phyloP scores from a whole-genome alignment of 164 flowering plant species.

The Brasenia schreberi region DNA sequence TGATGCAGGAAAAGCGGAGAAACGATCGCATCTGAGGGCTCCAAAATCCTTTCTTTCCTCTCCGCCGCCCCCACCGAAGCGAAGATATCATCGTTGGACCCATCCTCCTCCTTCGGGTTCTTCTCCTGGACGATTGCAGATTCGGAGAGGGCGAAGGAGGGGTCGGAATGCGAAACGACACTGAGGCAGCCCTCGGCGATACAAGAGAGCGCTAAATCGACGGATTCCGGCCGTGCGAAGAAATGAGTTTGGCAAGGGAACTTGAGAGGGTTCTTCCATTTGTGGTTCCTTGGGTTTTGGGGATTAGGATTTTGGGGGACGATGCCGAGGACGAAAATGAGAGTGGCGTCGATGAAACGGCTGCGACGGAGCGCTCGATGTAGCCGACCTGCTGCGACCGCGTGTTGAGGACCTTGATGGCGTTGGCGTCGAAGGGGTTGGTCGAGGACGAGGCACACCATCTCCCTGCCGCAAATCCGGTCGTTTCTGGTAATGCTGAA shows the following conservation, averaged over 20 bases:
- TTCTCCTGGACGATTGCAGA: conserved; percentile 42
- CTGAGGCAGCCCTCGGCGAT: conserved; percentile 32
- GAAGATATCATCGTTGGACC: conserved; percentile 59
- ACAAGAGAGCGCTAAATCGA: conserved; percentile 17
- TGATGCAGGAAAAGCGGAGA: conserved; percentile 64
- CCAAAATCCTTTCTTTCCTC: conserved; percentile 22
- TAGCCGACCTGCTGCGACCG: conserved; percentile 54
- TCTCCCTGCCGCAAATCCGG: conserved; percentile 50
- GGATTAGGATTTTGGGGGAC: conserved; percentile 31
- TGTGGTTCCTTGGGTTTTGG: background rate
- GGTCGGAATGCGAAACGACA: conserved; percentile 23
- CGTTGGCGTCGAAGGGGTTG: conserved; percentile 54
- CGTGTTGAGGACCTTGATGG: conserved; percentile 63
- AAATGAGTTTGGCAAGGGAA: conserved; percentile 66
- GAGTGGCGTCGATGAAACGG: conserved; percentile 38
- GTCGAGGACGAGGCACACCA: conserved; percentile 77
- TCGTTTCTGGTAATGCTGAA: conserved; percentile 11
- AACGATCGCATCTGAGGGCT: conserved; percentile 53
- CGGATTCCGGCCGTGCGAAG: conserved; percentile 32
- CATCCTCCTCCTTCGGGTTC: conserved; percentile 11
- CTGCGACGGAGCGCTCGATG: conserved; percentile 45
- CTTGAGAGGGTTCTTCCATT: conserved; percentile 12
- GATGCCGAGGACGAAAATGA: conserved; percentile 42
- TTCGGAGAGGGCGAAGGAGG: conserved; percentile 45
- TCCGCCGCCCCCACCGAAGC: conserved; percentile 38